These are phyloP conservation scores for Erodium trifolium DNA, from an alignment of 441 rosid species.

Conservation along the genomic window DNA sequence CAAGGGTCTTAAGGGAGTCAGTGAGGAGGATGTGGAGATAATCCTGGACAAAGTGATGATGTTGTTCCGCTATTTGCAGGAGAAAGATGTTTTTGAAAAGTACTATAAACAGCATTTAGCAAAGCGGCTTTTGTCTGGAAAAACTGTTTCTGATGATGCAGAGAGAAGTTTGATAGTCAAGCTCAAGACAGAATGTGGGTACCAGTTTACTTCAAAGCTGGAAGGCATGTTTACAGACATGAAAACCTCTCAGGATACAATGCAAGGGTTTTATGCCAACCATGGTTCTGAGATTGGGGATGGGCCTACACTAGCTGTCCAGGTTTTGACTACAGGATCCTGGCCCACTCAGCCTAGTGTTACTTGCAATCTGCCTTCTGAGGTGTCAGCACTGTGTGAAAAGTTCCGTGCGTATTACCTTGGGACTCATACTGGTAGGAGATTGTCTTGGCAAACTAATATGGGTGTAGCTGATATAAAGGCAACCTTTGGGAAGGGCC, in stretches of 20 bases:
- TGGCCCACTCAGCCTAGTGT: constrained; percentile 32
- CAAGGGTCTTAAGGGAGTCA: constrained; percentile 48
- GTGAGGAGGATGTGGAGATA: constrained; percentile 81
- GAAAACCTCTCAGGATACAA: constrained; percentile 93
- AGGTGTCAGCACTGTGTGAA: constrained; percentile 79
- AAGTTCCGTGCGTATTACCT: constrained; percentile 86
- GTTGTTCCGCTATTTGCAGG: constrained; percentile 92
- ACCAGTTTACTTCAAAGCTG: constrained; percentile 84
- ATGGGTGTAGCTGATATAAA: constrained; percentile 93
- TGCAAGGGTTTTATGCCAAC: constrained; percentile 64
- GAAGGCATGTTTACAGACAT: constrained; percentile 98
- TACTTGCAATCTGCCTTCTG: constrained; percentile 81
- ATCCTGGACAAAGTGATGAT: constrained; percentile 95
- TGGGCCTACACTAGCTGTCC: constrained; percentile 79
- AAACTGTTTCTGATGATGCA: constrained; percentile 1
- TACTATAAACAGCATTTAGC: constrained; percentile 18
- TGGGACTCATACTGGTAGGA: constrained; percentile 86
- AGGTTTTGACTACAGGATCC: constrained; percentile 86
- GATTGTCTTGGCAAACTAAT: constrained; percentile 94
- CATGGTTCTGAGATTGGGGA: constrained; percentile 65
- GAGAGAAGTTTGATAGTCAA: constrained; percentile 66
- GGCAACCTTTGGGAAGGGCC: constrained; percentile 83
- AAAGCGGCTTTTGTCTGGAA: constrained; percentile 2
- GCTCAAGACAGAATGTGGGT: constrained; percentile 92
- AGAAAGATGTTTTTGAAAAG: constrained; percentile 93